Base-by-base conservation (phyloP, 2,329 filamentous ascomycete species). In the Setomelanomma holmii region DNA sequence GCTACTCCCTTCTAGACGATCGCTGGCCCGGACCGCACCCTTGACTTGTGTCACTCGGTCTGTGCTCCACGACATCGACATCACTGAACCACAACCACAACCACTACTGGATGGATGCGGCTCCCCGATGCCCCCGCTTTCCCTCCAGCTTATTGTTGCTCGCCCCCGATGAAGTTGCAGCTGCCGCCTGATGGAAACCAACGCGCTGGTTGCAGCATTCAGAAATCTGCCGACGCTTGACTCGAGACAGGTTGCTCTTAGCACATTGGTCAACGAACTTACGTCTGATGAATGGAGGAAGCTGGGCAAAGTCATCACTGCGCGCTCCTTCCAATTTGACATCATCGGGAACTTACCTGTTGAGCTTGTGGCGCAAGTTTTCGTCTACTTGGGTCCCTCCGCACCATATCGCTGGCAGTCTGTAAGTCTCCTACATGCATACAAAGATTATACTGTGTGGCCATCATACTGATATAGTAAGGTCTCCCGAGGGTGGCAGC, bases 341-440 rank as follows among this genome's bases (percentile, higher is more conserved):
- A 67, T 75, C 27, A 46, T 78, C 24, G 64, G 60, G n/a, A 51
- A 33, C 1, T 54, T 78, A 30, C 76, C 76, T 4, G 14, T 72
- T 12, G 76, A 79, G 61, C 59, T 79, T 6, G 61, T 74, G 5
- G 61, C 68, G 17, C 53, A 67, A 4, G 47, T 77, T 14, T 75
- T 78, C 51, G 49, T 53, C 24, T 58, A 73, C 61, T 42, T 78
- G 50, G 71, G 71, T 36, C 42, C 61, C 38, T 30, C 68, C 40
- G 58, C 66, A 4, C 51, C 64, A 2, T 74, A 68, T 49, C 67
- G 58, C 36, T 53, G 69, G 19, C 71, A 71, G 52, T 36, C 35
- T 8, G 69, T 73, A 58, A 54, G 68, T 35, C 38, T 27, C 10
- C 6, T 45, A 33, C 5, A n/a, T 17, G 40, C 22, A 20, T 24